Base-by-base conservation (phyloP, 2,329 filamentous ascomycete species). In the Pseudopithomyces chartarum region DNA sequence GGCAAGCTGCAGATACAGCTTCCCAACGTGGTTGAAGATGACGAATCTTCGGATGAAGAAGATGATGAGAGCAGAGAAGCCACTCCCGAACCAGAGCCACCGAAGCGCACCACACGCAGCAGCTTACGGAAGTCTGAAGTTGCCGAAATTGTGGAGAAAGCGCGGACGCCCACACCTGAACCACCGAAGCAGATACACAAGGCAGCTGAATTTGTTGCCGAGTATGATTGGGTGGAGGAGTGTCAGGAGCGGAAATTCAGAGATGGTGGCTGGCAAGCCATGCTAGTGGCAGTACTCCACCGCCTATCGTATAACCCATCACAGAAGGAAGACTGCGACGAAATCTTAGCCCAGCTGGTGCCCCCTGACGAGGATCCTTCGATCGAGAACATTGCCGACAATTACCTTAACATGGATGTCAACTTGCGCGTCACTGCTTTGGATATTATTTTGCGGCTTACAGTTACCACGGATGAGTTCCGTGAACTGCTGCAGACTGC, bases 401-500 rank as follows among this genome's bases (percentile, higher is more conserved):
- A 90, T 66, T 98, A 97, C 74, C 82, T 85, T 15, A 81, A 81
- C 5, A 84, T 98, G 32, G 88, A 97, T 71, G 82, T 97, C 64
- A 97, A 98, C 71, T 80, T 89, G 51, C 90, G 94, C 13, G 86
- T 94, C 38, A 85, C 88, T 62, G 90, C 89, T 20, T 82, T 99
- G 44, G 90, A 97, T 71, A 89, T 96, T 34, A 85, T 97, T 54
- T 92, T 91, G 73, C 88, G 94, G 81, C 81, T 98, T 58, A 93
- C 91, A 1, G 84, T 93, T 54, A 89, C 92, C 68, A 97, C 95
- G 0, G 93, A 92, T 72, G 88, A 90, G 2, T 85, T 98, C 64
- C 88, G 94, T 52, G 88, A 87, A 15, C 96, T 96, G 72, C 90
- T 99, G 82, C 92, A 97, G 64, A 89, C 94, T 60, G 96, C 93